A percentile compares a stretch with the other conserved stretches of the same genome.
These are phyloP conservation scores for Citropsis articulata DNA, from an alignment of 345 rosid species.

Conservation along the genomic window DNA sequence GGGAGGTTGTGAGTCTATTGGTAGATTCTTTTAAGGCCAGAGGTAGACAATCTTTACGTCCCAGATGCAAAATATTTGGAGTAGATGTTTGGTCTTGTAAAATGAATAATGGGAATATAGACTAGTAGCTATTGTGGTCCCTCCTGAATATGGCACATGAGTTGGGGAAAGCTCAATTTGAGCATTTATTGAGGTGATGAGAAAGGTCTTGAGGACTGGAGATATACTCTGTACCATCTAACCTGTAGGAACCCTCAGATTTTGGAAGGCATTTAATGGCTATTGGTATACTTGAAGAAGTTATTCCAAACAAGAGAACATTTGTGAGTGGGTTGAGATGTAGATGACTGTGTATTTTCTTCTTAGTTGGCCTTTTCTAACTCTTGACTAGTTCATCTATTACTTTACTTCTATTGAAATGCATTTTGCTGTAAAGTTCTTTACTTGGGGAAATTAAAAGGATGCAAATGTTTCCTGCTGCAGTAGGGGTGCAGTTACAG, in stretches of 20 bases:
- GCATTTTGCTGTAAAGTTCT: neutral
- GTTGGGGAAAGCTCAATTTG: neutral
- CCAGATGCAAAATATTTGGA: neutral
- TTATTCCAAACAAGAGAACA: neutral
- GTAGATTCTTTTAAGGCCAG: neutral
- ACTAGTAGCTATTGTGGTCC: neutral
- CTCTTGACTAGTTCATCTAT: neutral
- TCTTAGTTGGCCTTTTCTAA: conserved; percentile 7
- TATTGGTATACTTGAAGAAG: neutral
- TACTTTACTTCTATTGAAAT: conserved; percentile 1
- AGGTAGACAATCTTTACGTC: neutral
- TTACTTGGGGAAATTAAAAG: conserved; percentile 1
- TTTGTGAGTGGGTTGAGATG: neutral
- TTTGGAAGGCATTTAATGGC: neutral
- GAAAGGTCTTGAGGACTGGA: neutral
- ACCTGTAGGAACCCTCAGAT: neutral
- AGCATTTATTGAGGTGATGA: neutral
- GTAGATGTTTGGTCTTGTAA: neutral
- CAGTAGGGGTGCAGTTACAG: conserved; percentile 74
- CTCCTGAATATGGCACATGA: neutral
- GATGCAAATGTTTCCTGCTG: conserved; percentile 24
- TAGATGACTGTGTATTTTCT: neutral
- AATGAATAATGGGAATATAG: neutral
- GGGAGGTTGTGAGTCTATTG: neutral
- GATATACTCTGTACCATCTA: neutral